Base-by-base conservation (phyloP, 192 early-diverging fungal genomes). In the Entophlyctis luteolus region DNA sequence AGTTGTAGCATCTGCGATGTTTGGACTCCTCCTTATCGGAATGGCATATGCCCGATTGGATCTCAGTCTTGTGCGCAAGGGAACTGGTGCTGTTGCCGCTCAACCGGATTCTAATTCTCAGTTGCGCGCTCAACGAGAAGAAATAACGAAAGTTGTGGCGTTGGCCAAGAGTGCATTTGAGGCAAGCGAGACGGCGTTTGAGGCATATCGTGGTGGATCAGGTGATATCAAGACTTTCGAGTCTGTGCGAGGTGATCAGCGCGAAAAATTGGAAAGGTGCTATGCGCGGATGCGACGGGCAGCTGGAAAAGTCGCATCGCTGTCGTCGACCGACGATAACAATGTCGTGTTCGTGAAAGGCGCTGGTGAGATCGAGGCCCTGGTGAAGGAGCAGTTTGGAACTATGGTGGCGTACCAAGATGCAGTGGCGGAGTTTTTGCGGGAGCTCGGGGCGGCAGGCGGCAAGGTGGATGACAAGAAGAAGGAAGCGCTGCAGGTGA, bases 1-100 rank as follows among this genome's bases (percentile, higher is more conserved):
- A 1, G 76, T 79, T 14, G 67, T 81, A 3, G 5, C 71, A 18
- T 37, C 59, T 1, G 48, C 60, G 8, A n/a, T 84, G 28, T 55
- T 84, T 27, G 72, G 47, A 28, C 49, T 81, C 23, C 70, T 81
- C 36, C 12, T 77, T 2, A 10, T 77, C 28, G 67, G 67, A 29
- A 57, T 82, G 20, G n/a, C 74, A 0, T 74, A 68, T 55, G 53
- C 72, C 25, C 59, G 80, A n/a, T 34, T 83, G 23, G 82, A 84
- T 56, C 45, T 83, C 23, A 63, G 71, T 27, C 78, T 84, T 46
- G 65, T 65, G 10, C 48, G 20, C 32, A 35, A 57, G 16, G 55
- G 55, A 8, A n/a, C 52, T 12, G 20, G 18, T 20, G 5, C 34
- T 28, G 6, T 52, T 16, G 28, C 2, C 6, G n/a, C n/a, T n/a